Evolutionary conservation across 352 stramenopile genomes (phyloP).

Genomic region (Nothophytophthora sp.): DNA sequence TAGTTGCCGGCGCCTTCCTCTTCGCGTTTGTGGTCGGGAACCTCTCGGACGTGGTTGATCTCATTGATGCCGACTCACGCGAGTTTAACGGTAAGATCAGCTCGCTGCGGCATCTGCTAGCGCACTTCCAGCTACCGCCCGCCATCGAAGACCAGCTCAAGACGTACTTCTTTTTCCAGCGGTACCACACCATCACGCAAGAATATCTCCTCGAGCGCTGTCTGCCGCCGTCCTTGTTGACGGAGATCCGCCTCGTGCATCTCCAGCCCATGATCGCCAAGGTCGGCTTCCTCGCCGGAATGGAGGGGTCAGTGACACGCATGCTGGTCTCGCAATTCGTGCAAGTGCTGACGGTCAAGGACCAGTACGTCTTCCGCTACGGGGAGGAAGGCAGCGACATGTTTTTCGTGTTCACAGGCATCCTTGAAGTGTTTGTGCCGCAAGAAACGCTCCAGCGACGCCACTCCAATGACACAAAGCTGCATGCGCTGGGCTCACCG

Average conservation of each 20-base stretch:
- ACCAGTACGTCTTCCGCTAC: slow-evolving; percentile 47
- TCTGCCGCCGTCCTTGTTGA: slow-evolving; percentile 51
- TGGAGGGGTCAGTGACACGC: slow-evolving; percentile 49
- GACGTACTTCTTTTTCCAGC: slow-evolving; percentile 69
- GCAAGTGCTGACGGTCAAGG: slow-evolving; percentile 45
- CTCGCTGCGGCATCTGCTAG: slow-evolving; percentile 51
- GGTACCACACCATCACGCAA: slow-evolving; percentile 62
- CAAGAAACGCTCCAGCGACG: slow-evolving; percentile 26
- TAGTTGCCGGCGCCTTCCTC: slow-evolving; percentile 43
- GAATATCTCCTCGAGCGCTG: slow-evolving; percentile 51
- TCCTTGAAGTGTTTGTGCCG: slow-evolving; percentile 50
- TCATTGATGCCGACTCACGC: slow-evolving; percentile 50
- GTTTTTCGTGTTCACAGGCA: slow-evolving; percentile 64
- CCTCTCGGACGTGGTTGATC: slow-evolving; percentile 54
- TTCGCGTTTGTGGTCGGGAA: slow-evolving; percentile 66
- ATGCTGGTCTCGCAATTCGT: slow-evolving; percentile 61
- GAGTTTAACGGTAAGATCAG: slow-evolving; percentile 62
- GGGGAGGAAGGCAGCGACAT: slow-evolving; percentile 56
- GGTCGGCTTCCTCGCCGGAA: slow-evolving; percentile 50
- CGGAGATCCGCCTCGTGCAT: slow-evolving; percentile 56
- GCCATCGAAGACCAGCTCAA: slow-evolving; percentile 59
- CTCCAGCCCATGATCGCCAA: slow-evolving; percentile 62
- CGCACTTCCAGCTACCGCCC: slow-evolving; percentile 48
- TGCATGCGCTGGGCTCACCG: slow-evolving; percentile 7
- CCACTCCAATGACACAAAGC: slow-evolving; percentile 30